Evolutionary conservation across 177 flowering plant genomes (phyloP), one percentile per base, ranked within the genome.

Genomic region (Telopea speciosissima): DNA sequence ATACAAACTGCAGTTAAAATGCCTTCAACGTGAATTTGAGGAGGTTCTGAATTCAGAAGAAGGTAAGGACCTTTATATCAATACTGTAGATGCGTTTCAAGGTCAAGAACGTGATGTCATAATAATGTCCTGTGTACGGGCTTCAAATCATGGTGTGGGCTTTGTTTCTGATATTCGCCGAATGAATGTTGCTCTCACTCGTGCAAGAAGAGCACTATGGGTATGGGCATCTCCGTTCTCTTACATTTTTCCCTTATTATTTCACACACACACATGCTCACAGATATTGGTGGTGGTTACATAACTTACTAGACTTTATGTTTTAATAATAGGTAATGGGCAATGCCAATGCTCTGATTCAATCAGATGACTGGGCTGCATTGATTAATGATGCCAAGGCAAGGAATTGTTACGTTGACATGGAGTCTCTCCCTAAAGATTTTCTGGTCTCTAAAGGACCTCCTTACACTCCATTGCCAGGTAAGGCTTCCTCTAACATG

Each of bases 311-410:
- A 36, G 40, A 36, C 8, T 36, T 36, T 36, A 36, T 6, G 40
- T 36, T 36, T 36, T 36, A 36, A 36, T 63, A 60, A 77, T 87
- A 93, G 98, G 93, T 94, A 11, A 87, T 92, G 91, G 99, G 99
- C n/a, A 95, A 95, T 85, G 99, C 96, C 1, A 85, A 76, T 83
- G 85, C 99, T 66, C 77, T 95, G 63, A 72, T 84, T 64, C 85
- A 87, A 66, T 89, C 89, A 42, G 99, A 95, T 64, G 99, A 95
- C 73, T 92, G 97, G 99, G 90, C 90, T 62, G 92, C 94, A n/a
- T 70, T 95, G 69, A 89, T 95, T 52, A 33, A 85, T 60, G 97
- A 95, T 85, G 96, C 99, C 31, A 92, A 86, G 85, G 74, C 83
- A 26, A 83, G 97, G 74, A 90, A 79, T 26, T 91, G 96, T 75